Evolutionary conservation across 129 eudicot species (phyloP), one percentile per base, ranked within the genome.

Genomic region (Solidago caesia): DNA sequence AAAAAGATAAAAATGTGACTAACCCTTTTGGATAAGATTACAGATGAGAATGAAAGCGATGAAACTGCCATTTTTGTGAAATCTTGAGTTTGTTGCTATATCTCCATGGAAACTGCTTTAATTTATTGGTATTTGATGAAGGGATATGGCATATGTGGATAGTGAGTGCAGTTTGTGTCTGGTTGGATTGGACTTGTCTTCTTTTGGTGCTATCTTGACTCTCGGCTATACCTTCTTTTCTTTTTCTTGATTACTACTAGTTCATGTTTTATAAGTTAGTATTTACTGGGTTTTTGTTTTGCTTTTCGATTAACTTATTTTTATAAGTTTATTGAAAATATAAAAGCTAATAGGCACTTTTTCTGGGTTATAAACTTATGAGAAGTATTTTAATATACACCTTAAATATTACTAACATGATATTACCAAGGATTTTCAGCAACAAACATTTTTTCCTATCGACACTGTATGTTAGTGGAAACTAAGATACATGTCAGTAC

Each of bases 51-150:
- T 16, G 96, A 82, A 78, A 82, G 77, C 15, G 89, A 84, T 82
- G 91, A 82, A 84, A 76, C 86, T 39, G 91, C 96, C 96, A 89
- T 89, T 79, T 60, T 45, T 84, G 71, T 75, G 75, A 57, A 29
- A 71, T 13, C 72, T 72, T 60, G 65, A 60, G 73, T 14, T 26
- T 59, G 33, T 21, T 46, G 72, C 68, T 29, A 29, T 57, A 64
- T 73, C 27, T 81, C 53, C 73, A 46, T 26, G 56, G 77, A 9
- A 64, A 42, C n/a, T 64, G 44, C 9, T 61, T 27, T 12, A 5
- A 8, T 63, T 63, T 61, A 25, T 27, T 63, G 9, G 29, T 39
- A 33, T 62, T 62, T 66, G 26, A 44, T 8, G 71, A 64, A 64
- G 68, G 47, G 68, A 64, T 64, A 64, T 64, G 6, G 39, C 68